Percentiles rank a stretch among this genome's conserved stretches.
phyloP scores from a whole-genome alignment of 805 yeast species.

The Metschnikowia proteae region DNA sequence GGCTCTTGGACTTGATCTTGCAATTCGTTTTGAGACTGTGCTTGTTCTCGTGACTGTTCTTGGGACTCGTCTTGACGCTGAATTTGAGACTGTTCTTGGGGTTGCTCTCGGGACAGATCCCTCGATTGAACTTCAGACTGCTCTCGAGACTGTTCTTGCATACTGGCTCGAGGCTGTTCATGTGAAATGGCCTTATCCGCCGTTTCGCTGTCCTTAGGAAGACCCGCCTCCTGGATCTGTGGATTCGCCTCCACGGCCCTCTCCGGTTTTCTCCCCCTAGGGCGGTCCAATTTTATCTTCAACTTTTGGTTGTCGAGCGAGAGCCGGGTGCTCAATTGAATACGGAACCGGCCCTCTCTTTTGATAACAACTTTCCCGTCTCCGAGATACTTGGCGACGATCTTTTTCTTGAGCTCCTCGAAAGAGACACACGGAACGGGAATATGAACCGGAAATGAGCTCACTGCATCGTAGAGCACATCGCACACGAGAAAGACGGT shows the following conservation, averaged over 20 bases:
- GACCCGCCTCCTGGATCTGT: too few species aligned
- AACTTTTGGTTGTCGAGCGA: background rate
- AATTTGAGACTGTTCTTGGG: too few species aligned
- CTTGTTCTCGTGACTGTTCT: too few species aligned
- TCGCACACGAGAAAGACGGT: conserved; percentile 60
- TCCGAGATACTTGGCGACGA: conserved; percentile 56
- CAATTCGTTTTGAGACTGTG: too few species aligned
- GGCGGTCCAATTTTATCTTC: background rate
- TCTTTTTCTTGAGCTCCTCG: conserved; percentile 45
- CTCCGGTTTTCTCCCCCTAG: background rate
- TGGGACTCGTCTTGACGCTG: too few species aligned
- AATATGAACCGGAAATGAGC: conserved; percentile 58
- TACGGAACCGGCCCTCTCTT: conserved; percentile 55
- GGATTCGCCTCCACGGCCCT: background rate
- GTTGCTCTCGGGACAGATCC: too few species aligned
- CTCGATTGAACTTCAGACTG: too few species aligned
- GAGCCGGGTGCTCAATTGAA: conserved; percentile 34
- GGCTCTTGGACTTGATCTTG: too few species aligned
- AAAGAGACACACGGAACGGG: conserved; percentile 59
- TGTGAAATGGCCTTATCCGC: too few species aligned
- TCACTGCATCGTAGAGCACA: conserved; percentile 59
- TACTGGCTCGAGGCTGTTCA: too few species aligned
- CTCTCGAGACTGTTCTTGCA: too few species aligned
- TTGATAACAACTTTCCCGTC: conserved; percentile 55
- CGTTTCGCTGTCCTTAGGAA: too few species aligned